Evolutionary conservation across 1,284 basidiomycete species (phyloP), one percentile per base, ranked within the genome.

Genomic region (Ceratobasidium sp.): DNA sequence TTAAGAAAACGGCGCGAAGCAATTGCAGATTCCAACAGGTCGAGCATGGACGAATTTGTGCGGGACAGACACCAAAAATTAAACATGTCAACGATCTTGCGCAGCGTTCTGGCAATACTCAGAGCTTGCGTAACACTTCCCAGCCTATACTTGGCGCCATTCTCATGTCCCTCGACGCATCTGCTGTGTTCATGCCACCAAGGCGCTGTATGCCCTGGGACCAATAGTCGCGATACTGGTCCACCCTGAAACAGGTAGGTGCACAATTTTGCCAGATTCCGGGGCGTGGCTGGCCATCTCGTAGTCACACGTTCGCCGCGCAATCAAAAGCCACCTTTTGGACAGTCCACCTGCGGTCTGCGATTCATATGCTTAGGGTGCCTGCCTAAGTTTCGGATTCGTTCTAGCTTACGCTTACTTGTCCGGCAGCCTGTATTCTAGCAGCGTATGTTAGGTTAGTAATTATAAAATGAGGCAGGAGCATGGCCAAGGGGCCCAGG

Each of bases 321-420:
- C 93, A 0, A 95, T 99, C 77, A 95, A 98, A 82, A 89, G 89
- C 27, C 93, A 97, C 79, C 86, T 99, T 22, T 84, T 92, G 2
- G 97, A 99, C 79, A 91, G 88, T 74, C 98, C 96, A 0, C 91
- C 96, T 0, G 92, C 92, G 31, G 98, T 99, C 22, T 91, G 97
- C 43, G 98, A 99, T 81, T n/a, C n/a, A n/a, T n/a, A n/a, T n/a
- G n/a, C n/a, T n/a, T n/a, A n/a, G n/a, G n/a, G n/a, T n/a, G n/a
- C n/a, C n/a, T n/a, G n/a, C n/a, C n/a, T n/a, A n/a, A n/a, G n/a
- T n/a, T n/a, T n/a, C n/a, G n/a, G n/a, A n/a, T n/a, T n/a, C n/a
- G n/a, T n/a, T n/a, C n/a, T n/a, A n/a, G n/a, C n/a, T n/a, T n/a
- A n/a, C n/a, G n/a, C n/a, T n/a, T n/a, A n/a, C n/a, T n/a, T n/a